Base-by-base conservation (phyloP, 1,284 basidiomycete species). In the Amylostereum areolatum region DNA sequence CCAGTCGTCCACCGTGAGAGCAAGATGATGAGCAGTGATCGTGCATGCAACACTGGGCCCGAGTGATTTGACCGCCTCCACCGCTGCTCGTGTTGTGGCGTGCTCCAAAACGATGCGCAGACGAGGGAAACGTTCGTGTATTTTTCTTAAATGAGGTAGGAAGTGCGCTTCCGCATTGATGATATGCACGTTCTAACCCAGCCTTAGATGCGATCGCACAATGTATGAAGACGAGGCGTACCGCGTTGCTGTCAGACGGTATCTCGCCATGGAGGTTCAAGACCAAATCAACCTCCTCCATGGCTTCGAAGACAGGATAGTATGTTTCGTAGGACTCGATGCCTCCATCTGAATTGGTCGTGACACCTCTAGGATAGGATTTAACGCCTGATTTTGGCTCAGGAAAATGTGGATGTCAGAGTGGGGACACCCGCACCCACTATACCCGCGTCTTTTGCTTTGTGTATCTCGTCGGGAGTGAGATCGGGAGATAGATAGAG, bases 41-140 rank as follows among this genome's bases (percentile, higher is more conserved):
- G 91, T 93, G 68, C 97, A 99, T 9, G 84, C 96, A 29, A 99
- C 96, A 34, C 92, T 97, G 40, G 77, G 71, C 0, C 92, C 92
- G 30, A 94, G 85, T 40, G 80, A 74, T 64, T 89, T 88, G 59
- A 97, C 90, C 24, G 85, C 82, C 60, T 96, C 92, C n/a, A 99
- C 84, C 0, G 97, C 95, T 34, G 91, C 92, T 35, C 89, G 81
- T 2, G 95, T 98, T 0, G 97, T 99, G n/a, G 97, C 97, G 63
- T 99, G 97, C 68, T 99, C 97, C 36, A 99, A 82, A 3, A 99
- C 96, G 61, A 99, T 99, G 49, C 93, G 87, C 48, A 99, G 80
- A 37, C 75, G 77, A n/a, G 97, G 97, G 69, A 99, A 99, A 28
- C 79, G 77, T 47, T 72, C 67, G 59, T 98, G 93, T 42, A 99